Evolutionary conservation across 495 filamentous ascomycete species (phyloP), one percentile per base, ranked within the genome.

Genomic region (Trichoderma gamsii): DNA sequence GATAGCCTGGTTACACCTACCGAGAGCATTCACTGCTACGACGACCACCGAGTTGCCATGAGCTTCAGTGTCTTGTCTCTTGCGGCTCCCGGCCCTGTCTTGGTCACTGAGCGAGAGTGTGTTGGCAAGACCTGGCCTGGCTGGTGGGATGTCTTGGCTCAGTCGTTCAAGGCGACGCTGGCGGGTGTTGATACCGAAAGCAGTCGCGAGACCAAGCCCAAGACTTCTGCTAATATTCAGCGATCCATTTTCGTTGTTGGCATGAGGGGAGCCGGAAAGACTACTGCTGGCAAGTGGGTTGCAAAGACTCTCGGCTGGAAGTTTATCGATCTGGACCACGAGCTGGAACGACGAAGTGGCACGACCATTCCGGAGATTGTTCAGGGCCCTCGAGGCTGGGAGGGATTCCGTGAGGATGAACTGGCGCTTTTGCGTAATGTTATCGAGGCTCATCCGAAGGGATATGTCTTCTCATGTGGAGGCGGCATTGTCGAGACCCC

Each of bases 61-160:
- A 97, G 93, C 78, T 96, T 97, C 78, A 92, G 92, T 68, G 91
- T 99, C n/a, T 78, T 99, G 41, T 87, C 92, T 23, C 79, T 91
- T 29, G 82, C 90, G 43, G 83, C 89, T n/a, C 90, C 95, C 6
- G 74, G 86, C 15, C 84, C 91, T 2, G 89, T 92, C 2, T 79
- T 97, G 38, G 88, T 99, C 66, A 81, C 88, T 8, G 95, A 99
- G 76, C 89, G 90, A 69, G 92, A 96, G 74, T 99, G 95, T 75
- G 90, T 92, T 25, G 93, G 89, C 52, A 99, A 99, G 84, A 99
- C 95, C n/a, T 99, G 96, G 95, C 95, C 95, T 0, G 95, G 93
- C 15, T 99, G 95, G 92, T 99, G 95, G 95, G 96, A 99, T 76
- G 86, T 87, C 51, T 74, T 97, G 66, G 86, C 88, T 41, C 85